phyloP scores from a whole-genome alignment of 176 grass and related monocot genomes.

The Rhipidocladum racemiflorum region DNA sequence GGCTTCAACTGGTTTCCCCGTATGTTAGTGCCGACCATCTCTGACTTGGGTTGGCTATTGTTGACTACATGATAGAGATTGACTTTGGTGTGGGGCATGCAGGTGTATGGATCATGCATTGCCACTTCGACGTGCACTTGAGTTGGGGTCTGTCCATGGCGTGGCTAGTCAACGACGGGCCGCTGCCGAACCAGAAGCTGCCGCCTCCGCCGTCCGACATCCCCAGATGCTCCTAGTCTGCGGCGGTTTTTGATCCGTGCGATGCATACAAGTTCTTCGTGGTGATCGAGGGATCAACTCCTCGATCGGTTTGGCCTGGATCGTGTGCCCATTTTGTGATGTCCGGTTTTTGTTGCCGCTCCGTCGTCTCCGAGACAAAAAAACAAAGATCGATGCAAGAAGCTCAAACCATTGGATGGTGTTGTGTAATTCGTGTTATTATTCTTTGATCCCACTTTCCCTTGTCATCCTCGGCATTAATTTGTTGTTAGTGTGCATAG shows the following conservation, averaged over 20 bases:
- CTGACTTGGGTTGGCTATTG: not conserved
- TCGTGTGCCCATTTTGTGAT: conserved; percentile 28
- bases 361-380: not conserved
- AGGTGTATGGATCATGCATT: conserved; percentile 94
- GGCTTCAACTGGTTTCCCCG: not conserved
- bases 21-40: not conserved
- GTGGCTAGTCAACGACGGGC: conserved; percentile 75
- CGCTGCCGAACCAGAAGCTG: conserved; percentile 65
- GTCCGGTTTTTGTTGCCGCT: conserved; percentile 20
- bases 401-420: not conserved
- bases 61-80: not conserved
- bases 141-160: conserved; percentile 86
- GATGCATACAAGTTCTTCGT: not conserved
- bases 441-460: conserved; percentile 18
- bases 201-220: conserved; percentile 70
- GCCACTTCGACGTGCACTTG: conserved; percentile 75
- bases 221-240: conserved; percentile 49
- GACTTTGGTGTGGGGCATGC: not conserved
- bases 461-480: not conserved
- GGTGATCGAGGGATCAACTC: not conserved
- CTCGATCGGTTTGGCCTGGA: not conserved
- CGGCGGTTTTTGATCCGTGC: conserved; percentile 8
- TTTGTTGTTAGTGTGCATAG: not conserved
- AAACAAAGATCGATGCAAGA: not conserved
- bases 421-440: not conserved